Conservation (phyloP, 257 asterid species). For the Solanum chmielewskii region DNA sequence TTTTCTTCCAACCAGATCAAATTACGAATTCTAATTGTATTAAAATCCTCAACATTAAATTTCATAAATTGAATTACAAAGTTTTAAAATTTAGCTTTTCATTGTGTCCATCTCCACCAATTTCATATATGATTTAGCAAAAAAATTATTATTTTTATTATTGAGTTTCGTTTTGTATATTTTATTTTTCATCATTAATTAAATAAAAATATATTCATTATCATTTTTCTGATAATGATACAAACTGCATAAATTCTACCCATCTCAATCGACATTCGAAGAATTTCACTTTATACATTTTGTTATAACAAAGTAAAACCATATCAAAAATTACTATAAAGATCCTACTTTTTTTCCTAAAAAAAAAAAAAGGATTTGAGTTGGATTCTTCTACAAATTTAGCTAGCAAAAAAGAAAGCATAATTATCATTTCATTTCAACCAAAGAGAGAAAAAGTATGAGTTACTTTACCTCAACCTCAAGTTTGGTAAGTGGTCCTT, state of each 20-base stretch:
- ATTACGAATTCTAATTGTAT: background rate
- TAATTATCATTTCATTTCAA: background rate
- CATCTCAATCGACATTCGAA: fast-evolving
- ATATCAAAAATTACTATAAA: background rate
- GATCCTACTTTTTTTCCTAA: no score
- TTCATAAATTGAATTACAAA: background rate
- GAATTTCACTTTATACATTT: background rate
- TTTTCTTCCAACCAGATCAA: background rate
- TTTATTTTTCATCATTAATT: background rate
- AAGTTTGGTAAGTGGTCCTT: background rate
- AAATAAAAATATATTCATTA: background rate
- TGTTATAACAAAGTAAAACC: background rate
- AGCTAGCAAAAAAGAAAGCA: background rate
- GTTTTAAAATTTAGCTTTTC: background rate
- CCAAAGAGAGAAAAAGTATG: background rate
- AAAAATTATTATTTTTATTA: background rate
- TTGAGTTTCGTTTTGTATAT: background rate
- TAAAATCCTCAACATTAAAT: background rate
- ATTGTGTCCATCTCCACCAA: background rate
- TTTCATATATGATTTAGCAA: background rate
- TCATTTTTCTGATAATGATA: fast-evolving
- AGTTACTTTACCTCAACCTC: background rate
- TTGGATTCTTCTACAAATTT: background rate
- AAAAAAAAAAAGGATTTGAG: background rate
- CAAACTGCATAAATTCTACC: fast-evolving